Percentiles rank a stretch among this genome's conserved stretches.
Conservation (phyloP, 179 eudicot genomes). For the Silene coronaria region DNA sequence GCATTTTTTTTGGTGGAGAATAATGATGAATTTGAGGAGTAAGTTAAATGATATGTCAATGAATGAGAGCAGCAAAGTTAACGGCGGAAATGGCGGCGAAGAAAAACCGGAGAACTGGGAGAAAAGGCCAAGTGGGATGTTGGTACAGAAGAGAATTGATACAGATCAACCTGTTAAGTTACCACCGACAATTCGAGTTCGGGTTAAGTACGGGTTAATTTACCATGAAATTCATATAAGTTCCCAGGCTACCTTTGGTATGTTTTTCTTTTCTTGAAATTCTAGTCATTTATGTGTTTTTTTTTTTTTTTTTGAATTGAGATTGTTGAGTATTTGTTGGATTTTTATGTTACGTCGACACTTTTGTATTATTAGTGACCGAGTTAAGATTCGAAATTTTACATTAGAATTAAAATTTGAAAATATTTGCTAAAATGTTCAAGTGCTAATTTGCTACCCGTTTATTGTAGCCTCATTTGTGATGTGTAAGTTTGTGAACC, state of each 20-base stretch:
- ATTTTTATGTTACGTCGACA: too few relatives aligned
- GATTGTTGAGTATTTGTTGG: too few relatives aligned
- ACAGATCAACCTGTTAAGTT: conserved; percentile 35
- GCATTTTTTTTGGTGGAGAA: not conserved
- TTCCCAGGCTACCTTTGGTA: conserved; percentile 73
- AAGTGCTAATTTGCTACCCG: too few relatives aligned
- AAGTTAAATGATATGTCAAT: conserved; percentile 34
- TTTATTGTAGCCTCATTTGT: too few relatives aligned
- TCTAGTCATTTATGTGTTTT: not conserved
- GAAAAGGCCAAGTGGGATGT: conserved; percentile 63
- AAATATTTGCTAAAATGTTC: too few relatives aligned
- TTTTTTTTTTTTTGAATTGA: not conserved
- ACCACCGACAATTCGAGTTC: conserved; percentile 47
- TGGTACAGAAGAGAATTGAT: conserved; percentile 60
- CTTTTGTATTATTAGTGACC: too few relatives aligned
- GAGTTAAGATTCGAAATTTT: too few relatives aligned
- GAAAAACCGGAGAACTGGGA: conserved; percentile 48
- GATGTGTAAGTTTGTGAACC: too few relatives aligned
- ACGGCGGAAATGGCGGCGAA: conserved; percentile 11
- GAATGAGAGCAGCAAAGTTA: conserved; percentile 19
- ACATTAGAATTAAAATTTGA: too few relatives aligned
- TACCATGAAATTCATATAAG: conserved; percentile 55
- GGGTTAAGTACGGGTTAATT: conserved; percentile 53
- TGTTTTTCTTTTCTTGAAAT: not conserved
- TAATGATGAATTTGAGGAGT: conserved; percentile 53